Conservation (phyloP, 2,329 filamentous ascomycete species). For the Phyllosticta citriasiana region DNA sequence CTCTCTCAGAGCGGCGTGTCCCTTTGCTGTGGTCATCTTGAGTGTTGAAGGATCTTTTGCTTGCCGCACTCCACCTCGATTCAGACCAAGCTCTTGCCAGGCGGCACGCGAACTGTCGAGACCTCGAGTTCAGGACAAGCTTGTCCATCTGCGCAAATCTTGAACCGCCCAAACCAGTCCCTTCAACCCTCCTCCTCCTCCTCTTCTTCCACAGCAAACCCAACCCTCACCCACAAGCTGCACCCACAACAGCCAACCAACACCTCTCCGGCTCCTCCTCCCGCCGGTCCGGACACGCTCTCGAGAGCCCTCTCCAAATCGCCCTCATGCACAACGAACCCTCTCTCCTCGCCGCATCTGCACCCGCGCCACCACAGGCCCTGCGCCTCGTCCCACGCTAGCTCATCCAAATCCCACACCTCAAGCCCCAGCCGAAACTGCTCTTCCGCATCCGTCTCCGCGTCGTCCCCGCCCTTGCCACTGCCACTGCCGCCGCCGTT, state of each 20-base stretch:
- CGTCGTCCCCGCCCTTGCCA: conserved; percentile 1
- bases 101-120: no score
- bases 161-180: background rate
- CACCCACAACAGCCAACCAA: conserved; percentile 52
- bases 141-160: background rate
- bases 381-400: conserved; percentile 26
- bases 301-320: conserved; percentile 43
- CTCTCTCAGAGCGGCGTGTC: no score
- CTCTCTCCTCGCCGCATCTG: conserved; percentile 48
- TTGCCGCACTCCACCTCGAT: no score
- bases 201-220: conserved; percentile 44
- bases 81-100: no score
- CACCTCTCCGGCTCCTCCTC: conserved; percentile 37
- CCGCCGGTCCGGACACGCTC: conserved; percentile 15
- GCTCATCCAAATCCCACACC: conserved; percentile 7
- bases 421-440: conserved; percentile 6
- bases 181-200: conserved; percentile 16
- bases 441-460: conserved; percentile 1
- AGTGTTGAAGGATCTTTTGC: no score
- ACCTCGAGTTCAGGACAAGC: no score
- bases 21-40: no score
- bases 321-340: conserved; percentile 44
- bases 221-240: conserved; percentile 52
- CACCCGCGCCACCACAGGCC: conserved; percentile 43
- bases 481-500: background rate